Percentiles rank a stretch among this genome's conserved stretches.
Evolutionary conservation across 129 eudicot genomes (phyloP).

Genomic region (Arctium minus): DNA sequence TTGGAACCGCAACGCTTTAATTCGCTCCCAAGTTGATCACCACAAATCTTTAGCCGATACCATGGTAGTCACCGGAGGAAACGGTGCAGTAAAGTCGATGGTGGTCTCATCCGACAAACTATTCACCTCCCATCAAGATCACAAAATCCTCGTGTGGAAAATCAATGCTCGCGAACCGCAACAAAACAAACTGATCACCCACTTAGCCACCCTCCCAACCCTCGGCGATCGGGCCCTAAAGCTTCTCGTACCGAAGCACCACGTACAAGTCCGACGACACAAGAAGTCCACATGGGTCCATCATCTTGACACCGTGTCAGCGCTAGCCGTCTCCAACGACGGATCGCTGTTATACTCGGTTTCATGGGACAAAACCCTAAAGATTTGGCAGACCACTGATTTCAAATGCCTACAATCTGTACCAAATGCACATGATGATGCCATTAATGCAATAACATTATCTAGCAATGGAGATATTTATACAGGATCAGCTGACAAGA

Average conservation of each 20-base stretch:
- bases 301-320: constrained; percentile 61
- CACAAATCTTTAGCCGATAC: not conserved
- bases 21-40: constrained; percentile 16
- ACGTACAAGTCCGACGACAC: constrained; percentile 47
- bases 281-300: constrained; percentile 69
- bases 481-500: constrained; percentile 60
- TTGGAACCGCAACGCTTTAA: constrained; percentile 28
- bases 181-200: constrained; percentile 29
- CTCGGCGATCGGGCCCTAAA: constrained; percentile 47
- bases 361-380: constrained; percentile 65
- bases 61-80: constrained; percentile 30
- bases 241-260: constrained; percentile 48
- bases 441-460: constrained; percentile 51
- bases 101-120: constrained; percentile 42
- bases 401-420: constrained; percentile 65
- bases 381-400: constrained; percentile 58
- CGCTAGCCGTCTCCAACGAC: constrained; percentile 51
- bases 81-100: constrained; percentile 58
- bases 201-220: constrained; percentile 67
- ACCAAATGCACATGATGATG: constrained; percentile 62
- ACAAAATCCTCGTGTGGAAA: constrained; percentile 64
- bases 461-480: constrained; percentile 50
- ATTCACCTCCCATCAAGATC: constrained; percentile 68
- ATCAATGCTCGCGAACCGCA: constrained; percentile 22
- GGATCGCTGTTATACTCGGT: constrained; percentile 54